Evolutionary conservation across 768 basidiomycete genomes (phyloP), one percentile per base, ranked within the genome.

Genomic region (Termitomyces sp.): DNA sequence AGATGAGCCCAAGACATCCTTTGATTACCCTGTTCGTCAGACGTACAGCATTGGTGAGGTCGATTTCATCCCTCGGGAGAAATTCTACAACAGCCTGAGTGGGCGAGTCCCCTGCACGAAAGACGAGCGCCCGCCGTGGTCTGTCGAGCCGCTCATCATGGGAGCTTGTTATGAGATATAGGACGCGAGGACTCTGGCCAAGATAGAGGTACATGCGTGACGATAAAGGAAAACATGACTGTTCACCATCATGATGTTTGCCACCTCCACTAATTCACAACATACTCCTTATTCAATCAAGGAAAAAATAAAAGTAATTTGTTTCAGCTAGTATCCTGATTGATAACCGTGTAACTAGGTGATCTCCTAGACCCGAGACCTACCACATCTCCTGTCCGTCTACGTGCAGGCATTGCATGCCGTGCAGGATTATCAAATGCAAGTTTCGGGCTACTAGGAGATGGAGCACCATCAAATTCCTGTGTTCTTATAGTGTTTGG

Each of bases 61-160:
- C 85, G 39, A 95, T 80, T 64, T 91, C 81, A 52, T 83, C 77
- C 61, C 85, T 85, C 0, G 81, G 84, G 12, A 95, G 71, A 65
- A 95, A 93, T 71, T 96, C 94, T 24, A 96, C 92, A 44, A 95
- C 82, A 46, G 90, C 89, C 67, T 92, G 89, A 9, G 82, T 70
- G 54, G 70, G 68, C 16, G 70, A 65, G 57, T 79, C 74, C 22
- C 85, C 83, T 24, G 82, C 79, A 49, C 89, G 87, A 69, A 94
- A 92, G 49, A 88, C 80, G 36, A 94, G 82, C 15, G 80, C 88
- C 61, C 81, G 76, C 34, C 71, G 71, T 20, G 90, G 87, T 54
- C 78, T 75, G 18, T 85, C 88, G 45, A 76, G 70, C 56, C 71
- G 75, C 66, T 88, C 86, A 57, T 89, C 87, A 54, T 86, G 83